A percentile compares a stretch with the other conserved stretches of the same genome.
Conservation (phyloP, 345 rosid species). For the Rhodomyrtus tomentosa region DNA sequence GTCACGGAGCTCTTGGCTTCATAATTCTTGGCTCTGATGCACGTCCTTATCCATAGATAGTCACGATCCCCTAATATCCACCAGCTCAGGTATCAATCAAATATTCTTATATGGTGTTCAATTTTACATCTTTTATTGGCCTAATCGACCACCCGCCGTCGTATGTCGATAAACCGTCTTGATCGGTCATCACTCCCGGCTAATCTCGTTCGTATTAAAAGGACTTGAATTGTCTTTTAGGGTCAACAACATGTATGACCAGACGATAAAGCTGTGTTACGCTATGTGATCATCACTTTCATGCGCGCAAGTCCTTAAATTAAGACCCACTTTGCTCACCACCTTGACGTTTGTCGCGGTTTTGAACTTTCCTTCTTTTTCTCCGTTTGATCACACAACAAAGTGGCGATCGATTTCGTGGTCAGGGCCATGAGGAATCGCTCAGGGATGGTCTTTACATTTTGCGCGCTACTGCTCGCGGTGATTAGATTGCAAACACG, state of each 20-base stretch:
- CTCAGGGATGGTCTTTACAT: background rate
- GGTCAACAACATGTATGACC: background rate
- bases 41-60: background rate
- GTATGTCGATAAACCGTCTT: background rate
- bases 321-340: too few relatives aligned
- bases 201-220: background rate
- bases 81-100: background rate
- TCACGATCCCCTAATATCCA: too few relatives aligned
- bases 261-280: too few relatives aligned
- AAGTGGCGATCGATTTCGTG: background rate
- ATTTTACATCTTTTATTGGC: background rate
- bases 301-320: background rate
- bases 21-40: background rate
- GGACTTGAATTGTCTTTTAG: background rate
- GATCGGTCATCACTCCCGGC: background rate
- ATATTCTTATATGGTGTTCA: background rate
- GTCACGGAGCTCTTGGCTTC: too few relatives aligned
- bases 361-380: background rate
- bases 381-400: background rate
- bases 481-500: background rate
- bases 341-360: background rate
- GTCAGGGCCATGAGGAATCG: background rate
- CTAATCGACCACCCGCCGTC: rapidly evolving
- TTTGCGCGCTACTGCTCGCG: background rate
- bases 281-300: background rate